Evolutionary conservation across 441 rosid species (phyloP), one percentile per base, ranked within the genome.

Genomic region (Sinapis alba): DNA sequence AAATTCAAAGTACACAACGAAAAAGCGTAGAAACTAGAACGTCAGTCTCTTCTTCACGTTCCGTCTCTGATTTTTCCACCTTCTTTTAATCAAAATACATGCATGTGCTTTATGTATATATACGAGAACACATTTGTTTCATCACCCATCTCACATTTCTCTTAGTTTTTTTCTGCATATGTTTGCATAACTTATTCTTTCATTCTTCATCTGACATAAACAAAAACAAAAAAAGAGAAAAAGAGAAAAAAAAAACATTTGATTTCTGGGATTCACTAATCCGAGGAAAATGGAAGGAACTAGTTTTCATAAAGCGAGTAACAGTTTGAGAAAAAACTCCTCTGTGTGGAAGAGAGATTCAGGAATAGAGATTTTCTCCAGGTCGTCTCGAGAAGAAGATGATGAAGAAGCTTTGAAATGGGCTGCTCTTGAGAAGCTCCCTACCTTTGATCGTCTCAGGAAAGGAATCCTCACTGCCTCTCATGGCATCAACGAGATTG

Each of bases 401-500:
- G 95, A 90, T 1, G 97, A 91, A 71, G 91, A 89, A 71, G 93
- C 86, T 68, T 80, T 89, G 30, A 86, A 47, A 74, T 89, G 94
- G 94, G 95, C 94, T 32, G 88, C 86, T 16, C 59, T 91, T 5
- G 92, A 91, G 82, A 89, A 75, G 75, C 83, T 92, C n/a, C 95
- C 93, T 0, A 91, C 97, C 13, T 83, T 62, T 56, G 84, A 80
- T 47, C 88, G 95, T 26, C 43, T 89, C 4, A 86, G 83, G 75
- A 91, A 81, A 76, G 95, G 97, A 12, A 65, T 91, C 34, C 74
- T 89, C 27, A 65, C 81, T 0, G 79, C 81, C 24, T 69, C 87
- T 0, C 59, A 64, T 0, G 85, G 85, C 0, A 32, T 41, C 38
- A 74, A 58, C 12, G 88, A 89, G 74, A 68, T 89, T 19, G 86